Conservation (phyloP, 345 rosid genomes). For the Eucalyptus tenuipes region DNA sequence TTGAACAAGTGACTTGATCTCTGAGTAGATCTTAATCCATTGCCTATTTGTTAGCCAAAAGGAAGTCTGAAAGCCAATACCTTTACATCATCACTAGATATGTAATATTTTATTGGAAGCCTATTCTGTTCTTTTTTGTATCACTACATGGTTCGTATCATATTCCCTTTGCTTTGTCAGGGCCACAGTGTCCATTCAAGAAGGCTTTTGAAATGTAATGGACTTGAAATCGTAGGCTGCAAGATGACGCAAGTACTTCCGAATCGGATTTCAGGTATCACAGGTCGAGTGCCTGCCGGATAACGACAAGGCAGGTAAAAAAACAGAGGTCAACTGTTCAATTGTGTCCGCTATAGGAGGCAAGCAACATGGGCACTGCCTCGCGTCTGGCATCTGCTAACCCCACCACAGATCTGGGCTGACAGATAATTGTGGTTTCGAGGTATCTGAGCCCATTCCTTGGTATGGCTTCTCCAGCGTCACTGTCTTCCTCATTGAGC, state of each 20-base stretch:
- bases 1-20: neutral
- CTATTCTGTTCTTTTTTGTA: neutral
- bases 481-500: neutral
- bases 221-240: neutral
- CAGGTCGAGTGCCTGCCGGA: neutral
- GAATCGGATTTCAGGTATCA: neutral
- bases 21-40: neutral
- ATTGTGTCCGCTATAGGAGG: neutral
- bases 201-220: neutral
- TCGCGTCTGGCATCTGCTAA: neutral
- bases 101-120: neutral
- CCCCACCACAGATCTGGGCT: neutral
- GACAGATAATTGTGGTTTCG: neutral
- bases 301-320: neutral
- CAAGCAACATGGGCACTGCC: neutral
- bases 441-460: neutral
- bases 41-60: neutral
- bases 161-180: neutral
- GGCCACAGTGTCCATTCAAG: neutral
- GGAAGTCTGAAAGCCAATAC: neutral
- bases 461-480: neutral
- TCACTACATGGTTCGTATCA: neutral
- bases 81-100: neutral
- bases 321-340: neutral
- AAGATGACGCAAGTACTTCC: neutral